phyloP scores from a whole-genome alignment of 2,329 filamentous ascomycete species.

The Colletotrichum trifolii region DNA sequence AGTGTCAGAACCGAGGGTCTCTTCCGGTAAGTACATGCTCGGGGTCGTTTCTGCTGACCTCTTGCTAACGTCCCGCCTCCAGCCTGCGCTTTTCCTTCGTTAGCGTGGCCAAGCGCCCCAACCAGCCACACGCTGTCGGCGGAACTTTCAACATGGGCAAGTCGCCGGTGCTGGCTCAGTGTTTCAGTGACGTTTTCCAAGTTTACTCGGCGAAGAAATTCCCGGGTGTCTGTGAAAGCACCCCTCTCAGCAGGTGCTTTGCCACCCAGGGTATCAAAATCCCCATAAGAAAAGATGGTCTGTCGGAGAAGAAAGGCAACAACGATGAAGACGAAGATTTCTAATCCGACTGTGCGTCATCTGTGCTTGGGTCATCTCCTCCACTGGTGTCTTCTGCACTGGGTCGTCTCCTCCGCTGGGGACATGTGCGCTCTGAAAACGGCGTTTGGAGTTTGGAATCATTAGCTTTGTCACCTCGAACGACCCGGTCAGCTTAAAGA shows the following conservation, averaged over 20 bases:
- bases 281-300: conserved; percentile 86
- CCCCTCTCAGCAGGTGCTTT: conserved; percentile 89
- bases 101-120: conserved; percentile 66
- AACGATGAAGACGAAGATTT: conserved; percentile 64
- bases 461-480: neutral
- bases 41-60: neutral
- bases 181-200: conserved; percentile 89
- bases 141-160: conserved; percentile 75
- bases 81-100: conserved; percentile 81
- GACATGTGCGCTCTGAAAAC: no score
- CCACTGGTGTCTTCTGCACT: no score
- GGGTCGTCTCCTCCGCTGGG: no score
- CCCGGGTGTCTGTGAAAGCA: conserved; percentile 95
- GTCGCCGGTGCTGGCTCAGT: conserved; percentile 84
- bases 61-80: conserved; percentile 8
- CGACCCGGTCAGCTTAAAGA: no score
- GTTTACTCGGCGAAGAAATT: conserved; percentile 99
- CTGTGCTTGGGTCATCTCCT: neutral
- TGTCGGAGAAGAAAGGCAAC: conserved; percentile 58
- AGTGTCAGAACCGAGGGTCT: conserved; percentile 92
- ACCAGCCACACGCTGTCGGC: conserved; percentile 51
- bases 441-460: conserved; percentile 13
- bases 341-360: neutral
- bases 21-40: conserved; percentile 75
- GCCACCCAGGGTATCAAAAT: conserved; percentile 96